Percentiles rank a stretch among this genome's conserved stretches.
phyloP scores from a whole-genome alignment of 805 yeast genomes.

The Saccharomycopsis javanensis region DNA sequence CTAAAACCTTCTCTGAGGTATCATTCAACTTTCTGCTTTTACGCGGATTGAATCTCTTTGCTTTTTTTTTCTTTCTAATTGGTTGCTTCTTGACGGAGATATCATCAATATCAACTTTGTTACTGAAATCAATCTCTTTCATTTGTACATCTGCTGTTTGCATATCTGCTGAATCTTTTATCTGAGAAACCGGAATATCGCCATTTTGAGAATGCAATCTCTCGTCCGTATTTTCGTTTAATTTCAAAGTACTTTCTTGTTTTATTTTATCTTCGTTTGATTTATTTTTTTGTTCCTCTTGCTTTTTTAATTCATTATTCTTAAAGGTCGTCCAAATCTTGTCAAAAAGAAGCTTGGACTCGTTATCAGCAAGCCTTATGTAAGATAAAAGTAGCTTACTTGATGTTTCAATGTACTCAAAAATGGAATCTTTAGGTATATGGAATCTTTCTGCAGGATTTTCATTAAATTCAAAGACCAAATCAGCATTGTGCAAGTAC shows the following conservation, averaged over 20 bases:
- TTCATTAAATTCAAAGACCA: conserved; percentile 80
- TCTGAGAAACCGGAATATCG: neutral
- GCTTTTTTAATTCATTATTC: conserved; percentile 18
- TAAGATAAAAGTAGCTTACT: conserved; percentile 31
- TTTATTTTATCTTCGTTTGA: conserved; percentile 15
- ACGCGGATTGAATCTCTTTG: conserved; percentile 18
- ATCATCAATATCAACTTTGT: too few relatives aligned
- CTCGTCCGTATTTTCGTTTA: neutral
- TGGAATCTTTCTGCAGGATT: conserved; percentile 63
- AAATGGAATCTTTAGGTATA: conserved; percentile 67
- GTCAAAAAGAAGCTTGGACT: conserved; percentile 3
- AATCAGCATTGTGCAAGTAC: conserved; percentile 55
- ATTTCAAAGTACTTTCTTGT: conserved; percentile 7
- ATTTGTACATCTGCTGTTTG: conserved; percentile 13
- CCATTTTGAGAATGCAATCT: conserved; percentile 1
- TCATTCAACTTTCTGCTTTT: conserved; percentile 14
- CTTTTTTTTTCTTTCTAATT: conserved; percentile 16
- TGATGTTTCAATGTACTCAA: conserved; percentile 40
- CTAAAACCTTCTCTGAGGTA: conserved; percentile 7
- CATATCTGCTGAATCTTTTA: conserved; percentile 4
- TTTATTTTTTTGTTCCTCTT: conserved; percentile 19
- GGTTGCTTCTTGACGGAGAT: conserved; percentile 20
- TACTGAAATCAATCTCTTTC: too few relatives aligned
- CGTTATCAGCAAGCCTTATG: conserved; percentile 23
- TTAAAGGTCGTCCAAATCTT: conserved; percentile 5